Percentiles rank a stretch among this genome's conserved stretches.
phyloP scores from a whole-genome alignment of 345 rosid genomes.

The Arabis alpina region DNA sequence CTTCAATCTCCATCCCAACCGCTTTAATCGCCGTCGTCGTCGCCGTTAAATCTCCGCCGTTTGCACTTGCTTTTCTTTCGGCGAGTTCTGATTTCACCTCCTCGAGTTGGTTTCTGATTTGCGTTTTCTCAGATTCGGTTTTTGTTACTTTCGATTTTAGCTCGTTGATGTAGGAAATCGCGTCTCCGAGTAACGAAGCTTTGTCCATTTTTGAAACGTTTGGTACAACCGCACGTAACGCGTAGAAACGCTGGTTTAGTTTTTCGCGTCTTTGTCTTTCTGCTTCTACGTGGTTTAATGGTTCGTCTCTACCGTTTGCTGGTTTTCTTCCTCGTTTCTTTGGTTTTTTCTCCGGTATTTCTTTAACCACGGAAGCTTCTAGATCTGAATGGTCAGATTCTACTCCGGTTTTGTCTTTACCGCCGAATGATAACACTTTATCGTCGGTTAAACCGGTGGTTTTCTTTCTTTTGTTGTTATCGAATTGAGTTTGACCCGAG shows the following conservation, averaged over 20 bases:
- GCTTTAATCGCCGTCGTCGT: constrained; percentile 30
- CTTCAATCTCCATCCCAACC: constrained; percentile 81
- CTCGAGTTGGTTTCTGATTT: constrained; percentile 69
- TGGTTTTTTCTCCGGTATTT: constrained; percentile 81
- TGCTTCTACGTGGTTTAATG: constrained; percentile 96
- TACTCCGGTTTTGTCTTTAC: constrained; percentile 60
- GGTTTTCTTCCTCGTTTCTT: constrained; percentile 94
- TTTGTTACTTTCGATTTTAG: constrained; percentile 61
- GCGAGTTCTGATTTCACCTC: constrained; percentile 56
- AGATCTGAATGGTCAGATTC: constrained; percentile 96
- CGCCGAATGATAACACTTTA: constrained; percentile 80
- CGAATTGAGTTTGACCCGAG: constrained; percentile 58
- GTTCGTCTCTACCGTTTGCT: constrained; percentile 95
- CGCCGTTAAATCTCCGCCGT: constrained; percentile 17
- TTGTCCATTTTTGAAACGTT: constrained; percentile 98
- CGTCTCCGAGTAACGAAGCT: constrained; percentile 93
- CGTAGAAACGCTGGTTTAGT: constrained; percentile 91
- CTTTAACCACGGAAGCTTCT: constrained; percentile 88
- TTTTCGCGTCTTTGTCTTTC: constrained; percentile 98
- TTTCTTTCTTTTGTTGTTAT: constrained; percentile 67
- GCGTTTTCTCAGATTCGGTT: constrained; percentile 63
- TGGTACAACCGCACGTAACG: constrained; percentile 93
- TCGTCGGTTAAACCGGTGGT: constrained; percentile 56
- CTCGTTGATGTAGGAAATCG: constrained; percentile 87
- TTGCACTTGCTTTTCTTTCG: constrained; percentile 36